These are phyloP conservation scores for Magnusiomyces fungicola DNA, from an alignment of 1,139 yeast genomes.

Conservation along the genomic window DNA sequence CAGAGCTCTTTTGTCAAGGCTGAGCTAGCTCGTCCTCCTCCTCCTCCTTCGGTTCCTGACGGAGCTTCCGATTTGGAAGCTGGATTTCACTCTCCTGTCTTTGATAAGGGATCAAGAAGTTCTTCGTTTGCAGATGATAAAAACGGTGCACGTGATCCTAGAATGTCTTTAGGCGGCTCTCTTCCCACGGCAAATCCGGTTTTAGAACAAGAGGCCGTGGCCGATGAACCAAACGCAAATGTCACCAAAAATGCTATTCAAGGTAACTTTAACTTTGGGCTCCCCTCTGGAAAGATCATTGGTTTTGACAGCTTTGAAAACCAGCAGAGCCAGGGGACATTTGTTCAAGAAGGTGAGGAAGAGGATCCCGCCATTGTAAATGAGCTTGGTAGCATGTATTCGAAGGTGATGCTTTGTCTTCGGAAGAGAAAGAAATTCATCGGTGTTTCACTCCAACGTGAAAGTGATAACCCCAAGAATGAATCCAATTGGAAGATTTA, in stretches of 20 bases:
- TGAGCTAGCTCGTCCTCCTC: conserved; percentile 25
- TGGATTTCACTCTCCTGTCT: not conserved
- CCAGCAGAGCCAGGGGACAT: conserved; percentile 25
- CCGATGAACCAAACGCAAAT: too few species aligned
- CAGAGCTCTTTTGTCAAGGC: conserved; percentile 15
- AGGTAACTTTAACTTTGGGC: not conserved
- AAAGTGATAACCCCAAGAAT: conserved; percentile 78
- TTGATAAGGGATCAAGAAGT: too few species aligned
- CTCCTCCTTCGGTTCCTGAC: conserved; percentile 18
- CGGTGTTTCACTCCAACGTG: conserved; percentile 61
- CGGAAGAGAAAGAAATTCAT: conserved; percentile 74
- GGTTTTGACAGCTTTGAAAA: conserved; percentile 18
- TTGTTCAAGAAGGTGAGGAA: conserved; percentile 22
- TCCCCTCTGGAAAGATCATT: not conserved
- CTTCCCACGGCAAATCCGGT: too few species aligned
- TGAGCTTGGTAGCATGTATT: conserved; percentile 63
- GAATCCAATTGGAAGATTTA: conserved; percentile 63
- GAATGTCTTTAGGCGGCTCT: too few species aligned
- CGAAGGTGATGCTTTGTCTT: conserved; percentile 64
- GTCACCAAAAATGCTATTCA: too few species aligned
- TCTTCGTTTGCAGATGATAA: too few species aligned
- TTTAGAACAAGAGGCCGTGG: too few species aligned
- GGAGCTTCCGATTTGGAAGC: not conserved
- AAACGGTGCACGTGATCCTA: too few species aligned
- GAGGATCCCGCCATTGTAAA: conserved; percentile 61